Evolutionary conservation across 345 rosid genomes (phyloP).

Genomic region (Brassica juncea): DNA sequence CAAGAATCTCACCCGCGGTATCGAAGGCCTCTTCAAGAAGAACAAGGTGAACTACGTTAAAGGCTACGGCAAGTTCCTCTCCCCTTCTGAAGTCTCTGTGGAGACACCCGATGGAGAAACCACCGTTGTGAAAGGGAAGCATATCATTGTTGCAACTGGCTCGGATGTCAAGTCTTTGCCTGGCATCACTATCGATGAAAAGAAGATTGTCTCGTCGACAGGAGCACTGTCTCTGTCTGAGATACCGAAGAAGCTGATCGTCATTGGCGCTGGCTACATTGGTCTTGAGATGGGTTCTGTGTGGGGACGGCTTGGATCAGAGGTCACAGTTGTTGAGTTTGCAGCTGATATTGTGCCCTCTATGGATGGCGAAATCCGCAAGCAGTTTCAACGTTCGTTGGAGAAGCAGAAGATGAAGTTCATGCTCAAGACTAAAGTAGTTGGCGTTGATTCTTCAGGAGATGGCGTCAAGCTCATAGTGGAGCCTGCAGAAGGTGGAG

Average conservation of each 20-base stretch:
- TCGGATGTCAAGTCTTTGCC: slow-evolving; percentile 97
- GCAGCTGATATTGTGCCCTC: slow-evolving; percentile 88
- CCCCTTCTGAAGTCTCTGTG: slow-evolving; percentile 90
- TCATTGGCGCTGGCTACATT: slow-evolving; percentile 97
- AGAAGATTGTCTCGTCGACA: slow-evolving; percentile 92
- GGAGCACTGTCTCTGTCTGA: slow-evolving; percentile 80
- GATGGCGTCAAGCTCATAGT: slow-evolving; percentile 76
- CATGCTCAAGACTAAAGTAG: slow-evolving; percentile 97
- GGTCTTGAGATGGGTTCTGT: slow-evolving; percentile 99
- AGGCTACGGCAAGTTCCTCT: slow-evolving; percentile 87
- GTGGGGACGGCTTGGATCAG: slow-evolving; percentile 92
- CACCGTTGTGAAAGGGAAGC: slow-evolving; percentile 82
- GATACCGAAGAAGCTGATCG: slow-evolving; percentile 92
- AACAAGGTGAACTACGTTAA: slow-evolving; percentile 94
- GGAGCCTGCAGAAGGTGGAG: slow-evolving; percentile 90
- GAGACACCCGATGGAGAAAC: slow-evolving; percentile 79
- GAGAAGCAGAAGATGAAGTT: slow-evolving; percentile 99
- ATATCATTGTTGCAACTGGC: slow-evolving; percentile 88
- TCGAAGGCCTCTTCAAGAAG: slow-evolving; percentile 98
- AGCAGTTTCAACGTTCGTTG: slow-evolving; percentile 86
- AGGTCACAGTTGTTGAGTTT: slow-evolving; percentile 98
- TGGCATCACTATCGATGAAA: slow-evolving; percentile 90
- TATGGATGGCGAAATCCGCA: slow-evolving; percentile 95
- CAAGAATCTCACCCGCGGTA: slow-evolving; percentile 73
- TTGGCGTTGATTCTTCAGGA: slow-evolving; percentile 78